Base-by-base conservation (phyloP, 805 yeast genomes). In the Yamadazyma akitaensis region DNA sequence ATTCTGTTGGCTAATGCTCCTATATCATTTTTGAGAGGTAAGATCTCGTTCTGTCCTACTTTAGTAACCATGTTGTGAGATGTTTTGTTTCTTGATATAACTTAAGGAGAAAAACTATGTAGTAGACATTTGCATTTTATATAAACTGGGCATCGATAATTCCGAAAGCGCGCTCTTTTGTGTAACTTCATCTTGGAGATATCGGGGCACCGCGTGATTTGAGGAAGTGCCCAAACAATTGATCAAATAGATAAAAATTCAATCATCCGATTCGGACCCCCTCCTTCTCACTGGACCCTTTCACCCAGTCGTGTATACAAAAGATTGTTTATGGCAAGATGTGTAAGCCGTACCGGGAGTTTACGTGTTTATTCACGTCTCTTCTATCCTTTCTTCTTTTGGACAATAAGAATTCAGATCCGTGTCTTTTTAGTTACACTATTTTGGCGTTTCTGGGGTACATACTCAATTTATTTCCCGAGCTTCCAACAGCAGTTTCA, bases 1-100 rank as follows among this genome's bases (percentile, higher is more conserved):
- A 88, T 88, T 61, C 96, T 72, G 73, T 88, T 88, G 40, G 83
- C 96, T 43, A 88, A 70, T 6, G 96, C 96, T 21, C 91, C 96
- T 14, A 82, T 68, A 60, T 88, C 96, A n/a, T 79, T 77, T 46
- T 84, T 84, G n/a, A 80, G 73, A 2, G 96, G 96, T 28, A 88
- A 75, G 30, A 83, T 77, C 59, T 53, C 56, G 18, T 42, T 46
- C 47, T 52, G 56, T 24, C 39, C 40, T 5, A 39, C 5, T 35
- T 28, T 44, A 1, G 18, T 10, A 10, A 10, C 19, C 38, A 37
- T 37, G 13, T 4, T 17, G 19, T 17, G 11, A 19, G 24, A 16
- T 40, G 32, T 28, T 11, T 28, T 28, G 32, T 9, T 28, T 28
- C 12, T 13, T 28, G 10, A 11, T 11, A 12, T 28, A 13, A 13